Percentiles rank a stretch among this genome's conserved stretches.
phyloP scores from a whole-genome alignment of 1,284 basidiomycete species.

The Trichosporon faecale region DNA sequence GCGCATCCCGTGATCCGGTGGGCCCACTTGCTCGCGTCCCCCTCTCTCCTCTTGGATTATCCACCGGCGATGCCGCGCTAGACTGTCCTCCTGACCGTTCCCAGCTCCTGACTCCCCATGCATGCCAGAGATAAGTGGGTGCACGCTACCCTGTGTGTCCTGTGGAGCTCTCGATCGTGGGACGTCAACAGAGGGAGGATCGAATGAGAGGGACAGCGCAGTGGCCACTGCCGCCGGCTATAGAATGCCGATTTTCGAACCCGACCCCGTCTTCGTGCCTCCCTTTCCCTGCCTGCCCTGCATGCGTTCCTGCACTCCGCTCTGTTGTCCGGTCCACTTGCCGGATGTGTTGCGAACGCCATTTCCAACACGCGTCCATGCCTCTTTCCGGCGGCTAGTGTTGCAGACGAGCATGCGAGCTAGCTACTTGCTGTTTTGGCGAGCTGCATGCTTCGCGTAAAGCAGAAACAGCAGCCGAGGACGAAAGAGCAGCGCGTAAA shows the following conservation, averaged over 20 bases:
- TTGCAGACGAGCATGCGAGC: neutral
- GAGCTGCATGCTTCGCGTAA: neutral
- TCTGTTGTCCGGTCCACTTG: neutral
- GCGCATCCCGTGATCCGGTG: neutral
- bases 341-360: neutral
- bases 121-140: neutral
- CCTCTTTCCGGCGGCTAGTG: neutral
- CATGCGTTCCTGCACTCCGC: neutral
- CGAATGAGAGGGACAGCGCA: neutral
- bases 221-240: slow-evolving; percentile 7
- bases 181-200: neutral
- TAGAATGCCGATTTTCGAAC: slow-evolving; percentile 5
- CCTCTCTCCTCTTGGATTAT: neutral
- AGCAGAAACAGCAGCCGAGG: neutral
- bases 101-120: neutral
- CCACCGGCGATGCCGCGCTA: neutral
- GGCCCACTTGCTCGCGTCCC: neutral
- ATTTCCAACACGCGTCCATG: slow-evolving; percentile 6
- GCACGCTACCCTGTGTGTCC: neutral
- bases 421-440: neutral
- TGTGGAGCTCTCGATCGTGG: neutral
- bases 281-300: neutral
- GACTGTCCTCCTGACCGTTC: neutral
- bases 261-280: neutral
- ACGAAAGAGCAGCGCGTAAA: neutral